phyloP scores from a whole-genome alignment of 371 early-diverging fungal genomes.

The Mucor piriformis region DNA sequence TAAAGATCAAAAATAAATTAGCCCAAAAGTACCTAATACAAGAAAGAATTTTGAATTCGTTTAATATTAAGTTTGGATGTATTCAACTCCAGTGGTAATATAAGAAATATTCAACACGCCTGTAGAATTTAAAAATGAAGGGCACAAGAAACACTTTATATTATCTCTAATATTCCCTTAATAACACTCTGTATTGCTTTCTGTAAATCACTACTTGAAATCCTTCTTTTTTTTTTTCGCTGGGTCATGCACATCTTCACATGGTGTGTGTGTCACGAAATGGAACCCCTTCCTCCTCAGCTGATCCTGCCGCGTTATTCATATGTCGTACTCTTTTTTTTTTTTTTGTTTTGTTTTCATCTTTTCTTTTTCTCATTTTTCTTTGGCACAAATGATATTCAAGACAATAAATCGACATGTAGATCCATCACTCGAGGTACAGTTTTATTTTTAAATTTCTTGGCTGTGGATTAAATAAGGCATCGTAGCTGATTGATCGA shows the following conservation, averaged over 20 bases:
- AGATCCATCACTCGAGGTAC: constrained; percentile 42
- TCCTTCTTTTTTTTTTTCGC: neutral
- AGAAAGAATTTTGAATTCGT: no score
- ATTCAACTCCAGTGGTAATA: no score
- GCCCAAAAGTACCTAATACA: no score
- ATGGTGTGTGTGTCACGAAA: neutral
- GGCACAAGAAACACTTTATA: no score
- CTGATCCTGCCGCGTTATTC: neutral
- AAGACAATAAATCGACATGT: constrained; percentile 40
- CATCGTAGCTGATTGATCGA: constrained; percentile 25
- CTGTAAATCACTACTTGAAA: no score
- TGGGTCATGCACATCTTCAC: neutral
- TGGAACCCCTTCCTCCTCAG: neutral
- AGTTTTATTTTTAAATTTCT: neutral
- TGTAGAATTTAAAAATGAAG: no score
- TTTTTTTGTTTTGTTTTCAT: neutral
- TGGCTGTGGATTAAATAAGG: neutral
- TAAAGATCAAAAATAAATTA: no score
- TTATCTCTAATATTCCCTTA: no score
- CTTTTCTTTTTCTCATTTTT: neutral
- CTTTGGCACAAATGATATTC: constrained; percentile 23
- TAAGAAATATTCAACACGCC: no score
- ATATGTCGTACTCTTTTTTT: neutral
- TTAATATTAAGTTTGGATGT: no score
- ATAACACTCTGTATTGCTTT: no score